These are phyloP conservation scores for Candolleomyces eurysporus DNA, from an alignment of 768 basidiomycete genomes.

Conservation along the genomic window DNA sequence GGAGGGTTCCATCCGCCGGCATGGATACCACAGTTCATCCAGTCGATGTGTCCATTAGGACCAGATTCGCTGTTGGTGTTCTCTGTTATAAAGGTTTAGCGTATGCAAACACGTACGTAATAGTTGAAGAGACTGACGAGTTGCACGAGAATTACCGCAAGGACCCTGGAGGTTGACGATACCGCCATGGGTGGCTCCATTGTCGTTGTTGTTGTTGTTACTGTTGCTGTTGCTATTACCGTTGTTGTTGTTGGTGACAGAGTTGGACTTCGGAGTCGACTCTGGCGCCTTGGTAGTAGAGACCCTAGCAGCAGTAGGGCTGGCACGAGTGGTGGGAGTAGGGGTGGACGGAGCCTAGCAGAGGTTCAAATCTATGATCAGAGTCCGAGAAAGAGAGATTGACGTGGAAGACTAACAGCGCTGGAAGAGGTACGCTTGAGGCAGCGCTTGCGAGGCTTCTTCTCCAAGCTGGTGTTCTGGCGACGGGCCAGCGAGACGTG, in stretches of 20 bases:
- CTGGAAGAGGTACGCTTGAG: background rate
- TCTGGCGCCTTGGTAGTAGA: background rate
- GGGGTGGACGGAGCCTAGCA: background rate
- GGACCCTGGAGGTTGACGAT: conserved; percentile 34
- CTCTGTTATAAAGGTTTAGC: conserved; percentile 30
- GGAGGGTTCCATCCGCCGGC: conserved; percentile 77
- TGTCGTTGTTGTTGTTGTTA: background rate
- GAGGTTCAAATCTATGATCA: background rate
- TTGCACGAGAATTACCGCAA: conserved; percentile 53
- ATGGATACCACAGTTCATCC: conserved; percentile 76
- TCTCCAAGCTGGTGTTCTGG: conserved; percentile 6
- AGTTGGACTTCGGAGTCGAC: background rate
- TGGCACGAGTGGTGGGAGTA: background rate
- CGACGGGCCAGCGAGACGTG: conserved; percentile 37
- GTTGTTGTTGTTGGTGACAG: too few species aligned
- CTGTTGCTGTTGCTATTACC: too few species aligned
- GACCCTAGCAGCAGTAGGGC: background rate
- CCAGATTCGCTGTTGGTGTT: conserved; percentile 49
- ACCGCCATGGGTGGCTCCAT: conserved; percentile 6
- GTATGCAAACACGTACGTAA: background rate
- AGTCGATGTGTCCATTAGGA: conserved; percentile 71
- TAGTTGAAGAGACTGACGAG: conserved; percentile 28
- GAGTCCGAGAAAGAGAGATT: background rate
- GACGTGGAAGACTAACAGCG: background rate
- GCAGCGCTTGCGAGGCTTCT: conserved; percentile 12